Conservation (phyloP, 306 rosid species). For the Psophocarpus tetragonolobus region DNA sequence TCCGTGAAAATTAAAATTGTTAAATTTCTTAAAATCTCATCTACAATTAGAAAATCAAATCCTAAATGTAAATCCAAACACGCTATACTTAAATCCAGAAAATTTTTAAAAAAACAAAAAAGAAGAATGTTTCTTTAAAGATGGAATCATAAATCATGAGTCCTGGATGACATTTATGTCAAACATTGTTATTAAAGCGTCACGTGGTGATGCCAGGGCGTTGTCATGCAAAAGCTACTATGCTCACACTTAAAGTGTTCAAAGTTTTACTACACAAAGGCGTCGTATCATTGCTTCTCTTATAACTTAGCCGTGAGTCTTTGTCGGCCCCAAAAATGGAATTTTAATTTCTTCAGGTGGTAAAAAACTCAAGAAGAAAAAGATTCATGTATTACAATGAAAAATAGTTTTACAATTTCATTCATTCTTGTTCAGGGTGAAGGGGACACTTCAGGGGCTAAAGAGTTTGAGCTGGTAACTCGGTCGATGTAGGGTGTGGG, state of each 20-base stretch:
- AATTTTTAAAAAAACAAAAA: not conserved
- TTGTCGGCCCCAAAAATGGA: not conserved
- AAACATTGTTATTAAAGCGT: not conserved
- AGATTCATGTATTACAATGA: too few relatives aligned
- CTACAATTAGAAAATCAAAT: too few relatives aligned
- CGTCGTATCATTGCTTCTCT: not conserved
- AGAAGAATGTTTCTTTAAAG: too few relatives aligned
- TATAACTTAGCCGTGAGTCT: not conserved
- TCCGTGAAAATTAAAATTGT: too few relatives aligned
- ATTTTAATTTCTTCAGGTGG: not conserved
- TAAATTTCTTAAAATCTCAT: too few relatives aligned
- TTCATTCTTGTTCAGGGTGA: too few relatives aligned
- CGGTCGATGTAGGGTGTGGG: too few relatives aligned
- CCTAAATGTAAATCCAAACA: too few relatives aligned
- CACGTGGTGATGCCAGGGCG: not conserved
- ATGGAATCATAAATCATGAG: not conserved
- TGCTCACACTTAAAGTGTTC: not conserved
- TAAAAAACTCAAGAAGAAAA: too few relatives aligned
- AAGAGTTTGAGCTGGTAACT: too few relatives aligned
- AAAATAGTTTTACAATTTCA: too few relatives aligned
- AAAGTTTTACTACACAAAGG: not conserved
- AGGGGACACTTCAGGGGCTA: too few relatives aligned
- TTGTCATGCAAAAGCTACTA: constrained; percentile 19
- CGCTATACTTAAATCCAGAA: not conserved
- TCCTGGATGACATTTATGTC: not conserved